These are phyloP conservation scores for Ogataea zsoltii DNA, from an alignment of 805 yeast genomes.

Conservation along the genomic window DNA sequence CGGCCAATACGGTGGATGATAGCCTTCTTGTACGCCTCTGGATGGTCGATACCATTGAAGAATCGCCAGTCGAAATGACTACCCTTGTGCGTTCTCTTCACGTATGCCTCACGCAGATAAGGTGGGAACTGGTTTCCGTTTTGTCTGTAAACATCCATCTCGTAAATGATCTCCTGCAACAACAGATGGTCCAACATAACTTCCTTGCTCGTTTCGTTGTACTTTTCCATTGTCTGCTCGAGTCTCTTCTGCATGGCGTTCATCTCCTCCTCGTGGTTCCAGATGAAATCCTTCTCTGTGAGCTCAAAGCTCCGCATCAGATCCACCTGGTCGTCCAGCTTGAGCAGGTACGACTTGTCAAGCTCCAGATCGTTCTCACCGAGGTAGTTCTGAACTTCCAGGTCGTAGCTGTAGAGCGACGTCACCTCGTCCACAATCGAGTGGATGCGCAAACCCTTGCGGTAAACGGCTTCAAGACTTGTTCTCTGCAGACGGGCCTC, in stretches of 20 bases:
- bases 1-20: constrained; percentile 49
- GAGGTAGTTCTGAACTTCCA: constrained; percentile 11
- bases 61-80: constrained; percentile 56
- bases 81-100: constrained; percentile 25
- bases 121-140: constrained; percentile 22
- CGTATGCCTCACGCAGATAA: constrained; percentile 41
- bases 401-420: constrained; percentile 12
- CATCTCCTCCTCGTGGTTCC: constrained; percentile 24
- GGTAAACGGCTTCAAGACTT: constrained; percentile 14
- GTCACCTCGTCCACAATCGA: constrained; percentile 6
- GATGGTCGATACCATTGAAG: constrained; percentile 46
- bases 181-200: constrained; percentile 22
- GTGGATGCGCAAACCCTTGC: constrained; percentile 23
- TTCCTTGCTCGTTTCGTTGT: constrained; percentile 7
- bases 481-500: constrained; percentile 15
- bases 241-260: constrained; percentile 14
- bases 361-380: constrained; percentile 20
- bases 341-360: constrained; percentile 22
- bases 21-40: constrained; percentile 40
- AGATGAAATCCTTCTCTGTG: constrained; percentile 26
- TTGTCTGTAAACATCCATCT: constrained; percentile 15
- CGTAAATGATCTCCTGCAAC: constrained; percentile 19
- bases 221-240: neutral
- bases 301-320: constrained; percentile 16
- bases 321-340: constrained; percentile 13